Base-by-base conservation (phyloP, 2,329 filamentous ascomycete genomes). In the Epichloe gansuensis region DNA sequence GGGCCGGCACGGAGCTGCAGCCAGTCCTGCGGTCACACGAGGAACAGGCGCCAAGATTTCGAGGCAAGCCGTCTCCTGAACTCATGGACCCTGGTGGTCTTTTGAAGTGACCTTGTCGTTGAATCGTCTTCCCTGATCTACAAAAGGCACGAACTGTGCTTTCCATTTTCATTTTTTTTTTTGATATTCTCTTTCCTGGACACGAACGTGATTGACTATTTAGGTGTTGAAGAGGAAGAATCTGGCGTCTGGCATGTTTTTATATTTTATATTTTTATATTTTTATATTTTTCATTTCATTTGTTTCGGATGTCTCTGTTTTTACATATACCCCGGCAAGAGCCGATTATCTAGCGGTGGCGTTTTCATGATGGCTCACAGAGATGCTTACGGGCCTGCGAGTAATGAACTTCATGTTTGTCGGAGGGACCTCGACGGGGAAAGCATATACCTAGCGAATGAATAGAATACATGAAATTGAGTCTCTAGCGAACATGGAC, bases 21-120 rank as follows among this genome's bases (percentile, higher is more conserved):
- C 63, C 74, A 2, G 75, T 77, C 56, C 69, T 69, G 2, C 74
- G 73, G 54, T 67, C 69, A 25, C 64, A 63, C 3, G 60, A 66
- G 48, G 67, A 70, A 53, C 61, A 67, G 17, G 54, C 62, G 4
- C 62, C 65, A 25, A 65, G 65, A 25, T 57, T 60, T 15, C 59
- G 65, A 11, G 63, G 61, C 46, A 66, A 63, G 17, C 58, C 61
- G 3, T 63, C 63, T 25, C 65, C 67, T 3, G 60, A 67, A 39
- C 62, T 74, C 2, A 64, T 62, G 46, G 72, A 74, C 55, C 62
- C 64, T 3, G 71, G 71, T 15, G 70, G 72, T 46, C 63, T 75
- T 17, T 59, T 73, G 35, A 67, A 63, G 46, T 69, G 58, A 61
- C 43, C 50, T 15, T 8, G 41, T 37, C 6, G n/a, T 28, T 28